A percentile compares a stretch with the other conserved stretches of the same genome.
Conservation (phyloP, 2,329 filamentous ascomycete species). For the Coniochaeta ligniaria region DNA sequence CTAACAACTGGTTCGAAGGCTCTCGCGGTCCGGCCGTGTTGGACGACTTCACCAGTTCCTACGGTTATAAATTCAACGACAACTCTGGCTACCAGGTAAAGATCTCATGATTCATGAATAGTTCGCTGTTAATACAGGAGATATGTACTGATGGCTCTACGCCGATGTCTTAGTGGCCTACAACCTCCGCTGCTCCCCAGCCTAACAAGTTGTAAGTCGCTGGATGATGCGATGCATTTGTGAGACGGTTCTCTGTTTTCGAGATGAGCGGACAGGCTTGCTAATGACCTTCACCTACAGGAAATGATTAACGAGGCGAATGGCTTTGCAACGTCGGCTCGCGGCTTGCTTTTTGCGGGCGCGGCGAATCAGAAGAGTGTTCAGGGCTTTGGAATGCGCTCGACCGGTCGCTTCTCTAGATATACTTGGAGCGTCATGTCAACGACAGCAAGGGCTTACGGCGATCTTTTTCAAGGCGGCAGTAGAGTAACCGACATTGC, state of each 20-base stretch:
- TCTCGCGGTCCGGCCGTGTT: slow-evolving; percentile 93
- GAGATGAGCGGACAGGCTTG: background rate
- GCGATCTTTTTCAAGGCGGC: background rate
- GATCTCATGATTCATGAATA: too few relatives aligned
- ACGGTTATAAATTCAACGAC: slow-evolving; percentile 98
- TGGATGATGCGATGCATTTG: slow-evolving; percentile 2
- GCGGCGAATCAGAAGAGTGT: background rate
- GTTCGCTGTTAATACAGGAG: too few relatives aligned
- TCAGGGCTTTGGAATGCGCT: background rate
- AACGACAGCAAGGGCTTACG: background rate
- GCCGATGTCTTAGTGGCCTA: too few relatives aligned
- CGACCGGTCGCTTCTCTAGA: background rate
- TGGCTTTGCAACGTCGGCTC: background rate
- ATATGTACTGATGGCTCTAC: too few relatives aligned
- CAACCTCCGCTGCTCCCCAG: slow-evolving; percentile 55
- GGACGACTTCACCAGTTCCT: slow-evolving; percentile 96
- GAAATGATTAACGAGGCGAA: background rate
- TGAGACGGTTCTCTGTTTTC: background rate
- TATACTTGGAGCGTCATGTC: background rate
- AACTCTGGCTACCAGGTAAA: slow-evolving; percentile 90
- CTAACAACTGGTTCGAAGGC: slow-evolving; percentile 44
- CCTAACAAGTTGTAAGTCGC: slow-evolving; percentile 74
- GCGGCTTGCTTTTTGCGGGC: background rate
- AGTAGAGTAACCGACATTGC: background rate
- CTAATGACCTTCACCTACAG: background rate